These are phyloP conservation scores for Tulasnella sp. DNA, from an alignment of 768 basidiomycete species.

Conservation along the genomic window DNA sequence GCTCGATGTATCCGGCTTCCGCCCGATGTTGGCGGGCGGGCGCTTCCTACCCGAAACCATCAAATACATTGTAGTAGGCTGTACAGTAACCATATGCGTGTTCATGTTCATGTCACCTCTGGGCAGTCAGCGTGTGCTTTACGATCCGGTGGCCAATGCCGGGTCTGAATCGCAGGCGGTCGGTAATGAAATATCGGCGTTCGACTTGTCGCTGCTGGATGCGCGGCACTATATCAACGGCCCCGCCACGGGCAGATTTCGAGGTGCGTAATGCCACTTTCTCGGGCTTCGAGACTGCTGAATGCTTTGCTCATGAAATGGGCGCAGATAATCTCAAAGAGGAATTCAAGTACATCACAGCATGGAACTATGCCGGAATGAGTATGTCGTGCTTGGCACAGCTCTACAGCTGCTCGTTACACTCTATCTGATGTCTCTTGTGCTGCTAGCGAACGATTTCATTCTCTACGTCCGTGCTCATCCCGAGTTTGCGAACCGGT, in stretches of 20 bases:
- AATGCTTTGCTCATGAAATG: background rate
- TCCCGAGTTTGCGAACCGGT: background rate
- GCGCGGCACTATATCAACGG: background rate
- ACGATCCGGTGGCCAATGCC: background rate
- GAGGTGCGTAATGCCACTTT: background rate
- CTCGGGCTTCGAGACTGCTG: too few species aligned
- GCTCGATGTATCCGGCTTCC: background rate
- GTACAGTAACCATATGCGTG: background rate
- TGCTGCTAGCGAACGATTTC: conserved; percentile 27
- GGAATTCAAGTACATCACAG: conserved; percentile 16
- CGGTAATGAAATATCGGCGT: background rate
- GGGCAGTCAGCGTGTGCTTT: background rate
- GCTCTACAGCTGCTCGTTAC: background rate
- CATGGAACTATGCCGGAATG: conserved; percentile 30
- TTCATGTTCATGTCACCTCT: background rate
- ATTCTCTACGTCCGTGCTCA: conserved; percentile 16
- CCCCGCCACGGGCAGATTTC: background rate
- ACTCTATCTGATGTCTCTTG: background rate
- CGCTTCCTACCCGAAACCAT: background rate
- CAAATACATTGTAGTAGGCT: background rate
- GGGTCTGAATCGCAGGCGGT: background rate
- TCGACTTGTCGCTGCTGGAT: conserved; percentile 1
- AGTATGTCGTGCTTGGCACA: background rate
- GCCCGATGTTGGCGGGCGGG: background rate
- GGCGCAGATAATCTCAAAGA: conserved; percentile 23